Conservation (phyloP, 2,329 filamentous ascomycete species). For the Aspergillus tanneri region DNA sequence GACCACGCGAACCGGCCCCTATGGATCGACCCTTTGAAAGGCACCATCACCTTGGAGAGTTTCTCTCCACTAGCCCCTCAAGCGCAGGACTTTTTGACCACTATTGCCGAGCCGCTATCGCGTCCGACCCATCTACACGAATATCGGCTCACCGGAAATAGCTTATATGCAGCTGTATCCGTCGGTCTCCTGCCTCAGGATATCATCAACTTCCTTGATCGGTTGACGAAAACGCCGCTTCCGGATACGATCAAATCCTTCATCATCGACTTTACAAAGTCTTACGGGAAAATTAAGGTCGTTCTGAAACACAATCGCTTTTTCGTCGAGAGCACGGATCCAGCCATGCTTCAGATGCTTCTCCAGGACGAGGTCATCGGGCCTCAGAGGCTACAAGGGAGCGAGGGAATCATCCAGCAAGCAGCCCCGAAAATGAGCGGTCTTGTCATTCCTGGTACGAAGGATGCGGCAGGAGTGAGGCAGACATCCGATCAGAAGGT, state of each 20-base stretch:
- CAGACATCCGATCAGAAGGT: conserved; percentile 57
- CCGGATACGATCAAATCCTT: conserved; percentile 78
- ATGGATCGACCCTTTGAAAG: conserved; percentile 87
- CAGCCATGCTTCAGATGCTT: conserved; percentile 80
- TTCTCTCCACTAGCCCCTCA: conserved; percentile 84
- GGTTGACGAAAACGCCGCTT: conserved; percentile 83
- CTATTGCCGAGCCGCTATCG: conserved; percentile 89
- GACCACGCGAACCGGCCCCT: conserved; percentile 88
- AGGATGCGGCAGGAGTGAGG: conserved; percentile 82
- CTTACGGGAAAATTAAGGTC: conserved; percentile 92
- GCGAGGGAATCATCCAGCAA: conserved; percentile 71
- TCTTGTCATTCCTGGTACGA: conserved; percentile 90
- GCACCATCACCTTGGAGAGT: conserved; percentile 87
- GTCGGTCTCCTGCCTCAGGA: conserved; percentile 87
- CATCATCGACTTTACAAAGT: conserved; percentile 78
- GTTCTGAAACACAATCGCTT: conserved; percentile 94
- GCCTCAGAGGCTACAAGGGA: conserved; percentile 70
- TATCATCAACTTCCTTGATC: conserved; percentile 84
- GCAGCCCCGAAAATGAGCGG: conserved; percentile 82
- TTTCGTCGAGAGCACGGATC: conserved; percentile 88
- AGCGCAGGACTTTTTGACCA: conserved; percentile 92
- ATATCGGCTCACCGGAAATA: conserved; percentile 87
- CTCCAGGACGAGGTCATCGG: conserved; percentile 81
- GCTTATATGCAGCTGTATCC: conserved; percentile 90
- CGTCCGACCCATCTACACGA: conserved; percentile 90